Conservation (phyloP, 23 red algal genomes). For the Pyropia yezoensis region DNA sequence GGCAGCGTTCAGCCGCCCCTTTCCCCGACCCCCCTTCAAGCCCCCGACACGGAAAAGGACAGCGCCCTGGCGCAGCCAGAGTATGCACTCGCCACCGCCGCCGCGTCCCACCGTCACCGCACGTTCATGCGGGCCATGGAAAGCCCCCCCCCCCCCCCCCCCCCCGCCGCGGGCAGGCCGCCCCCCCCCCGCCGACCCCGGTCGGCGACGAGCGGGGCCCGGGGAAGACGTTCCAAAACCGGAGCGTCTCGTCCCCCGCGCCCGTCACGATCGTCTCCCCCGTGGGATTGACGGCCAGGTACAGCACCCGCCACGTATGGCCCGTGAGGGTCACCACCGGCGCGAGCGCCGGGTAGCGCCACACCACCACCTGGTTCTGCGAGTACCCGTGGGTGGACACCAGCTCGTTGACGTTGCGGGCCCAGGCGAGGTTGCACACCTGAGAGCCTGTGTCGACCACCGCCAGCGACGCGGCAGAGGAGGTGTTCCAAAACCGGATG, state of each 20-base stretch:
- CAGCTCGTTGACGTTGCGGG: slow-evolving; percentile 79
- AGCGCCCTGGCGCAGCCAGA: no score
- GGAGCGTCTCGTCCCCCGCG: slow-evolving; percentile 86
- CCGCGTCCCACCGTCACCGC: no score
- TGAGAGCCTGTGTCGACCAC: slow-evolving; percentile 83
- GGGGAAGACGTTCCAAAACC: slow-evolving; percentile 98
- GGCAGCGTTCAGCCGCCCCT: no score
- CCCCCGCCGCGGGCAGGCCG: no score
- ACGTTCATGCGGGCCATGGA: no score
- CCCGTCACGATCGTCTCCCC: slow-evolving; percentile 88
- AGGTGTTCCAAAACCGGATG: slow-evolving; percentile 89
- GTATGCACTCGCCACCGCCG: no score
- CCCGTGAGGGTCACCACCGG: slow-evolving; percentile 89
- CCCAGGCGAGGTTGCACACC: slow-evolving; percentile 94
- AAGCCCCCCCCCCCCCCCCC: no score
- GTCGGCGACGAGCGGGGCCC: not conserved
- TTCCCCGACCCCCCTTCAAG: no score
- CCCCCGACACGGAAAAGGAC: no score
- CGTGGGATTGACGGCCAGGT: slow-evolving; percentile 66
- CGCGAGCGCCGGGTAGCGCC: slow-evolving; percentile 82
- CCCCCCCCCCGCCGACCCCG: no score
- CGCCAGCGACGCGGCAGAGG: slow-evolving; percentile 23
- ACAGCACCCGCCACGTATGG: slow-evolving; percentile 78
- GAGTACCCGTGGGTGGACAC: slow-evolving; percentile 93
- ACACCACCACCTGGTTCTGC: slow-evolving; percentile 97